Percentiles rank a stretch among this genome's conserved stretches.
phyloP scores from a whole-genome alignment of 1,284 basidiomycete species.

The Leccinum huronense region DNA sequence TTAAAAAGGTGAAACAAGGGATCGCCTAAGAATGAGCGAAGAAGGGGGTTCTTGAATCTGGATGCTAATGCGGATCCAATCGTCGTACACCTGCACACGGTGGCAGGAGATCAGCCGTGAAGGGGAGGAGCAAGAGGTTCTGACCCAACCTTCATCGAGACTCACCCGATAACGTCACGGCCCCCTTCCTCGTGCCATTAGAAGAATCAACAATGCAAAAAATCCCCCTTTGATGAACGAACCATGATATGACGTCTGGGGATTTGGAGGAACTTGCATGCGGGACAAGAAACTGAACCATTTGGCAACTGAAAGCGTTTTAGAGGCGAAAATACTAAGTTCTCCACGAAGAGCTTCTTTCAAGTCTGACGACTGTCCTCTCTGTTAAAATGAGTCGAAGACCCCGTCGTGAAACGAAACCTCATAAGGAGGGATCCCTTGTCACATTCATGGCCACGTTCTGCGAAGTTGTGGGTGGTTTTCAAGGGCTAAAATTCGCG shows the following conservation, averaged over 20 bases:
- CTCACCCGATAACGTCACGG: conserved; percentile 17
- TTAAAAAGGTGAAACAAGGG: conserved; percentile 1
- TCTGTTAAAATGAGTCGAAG: background rate
- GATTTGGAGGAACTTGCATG: background rate
- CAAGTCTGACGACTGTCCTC: conserved; percentile 2
- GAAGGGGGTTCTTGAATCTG: background rate
- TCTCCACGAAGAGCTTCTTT: background rate
- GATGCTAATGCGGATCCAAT: conserved; percentile 16
- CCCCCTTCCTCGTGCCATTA: conserved; percentile 27
- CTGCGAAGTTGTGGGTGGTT: conserved; percentile 4
- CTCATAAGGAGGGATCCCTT: background rate
- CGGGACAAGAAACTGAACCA: background rate
- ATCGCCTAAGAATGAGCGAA: conserved; percentile 2
- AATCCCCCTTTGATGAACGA: background rate
- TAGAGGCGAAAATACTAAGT: background rate
- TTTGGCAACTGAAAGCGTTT: background rate
- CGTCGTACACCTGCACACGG: conserved; percentile 27
- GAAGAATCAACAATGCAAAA: conserved; percentile 27
- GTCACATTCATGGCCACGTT: conserved; percentile 13
- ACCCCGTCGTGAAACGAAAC: background rate
- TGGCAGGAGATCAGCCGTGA: conserved; percentile 12
- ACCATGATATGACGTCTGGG: background rate
- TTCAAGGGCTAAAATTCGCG: too few relatives aligned
- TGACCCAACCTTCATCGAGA: conserved; percentile 24
- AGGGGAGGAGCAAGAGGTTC: conserved; percentile 6